Evolutionary conservation across 2,329 filamentous ascomycete genomes (phyloP).

Genomic region (Aureobasidium subglaciale): DNA sequence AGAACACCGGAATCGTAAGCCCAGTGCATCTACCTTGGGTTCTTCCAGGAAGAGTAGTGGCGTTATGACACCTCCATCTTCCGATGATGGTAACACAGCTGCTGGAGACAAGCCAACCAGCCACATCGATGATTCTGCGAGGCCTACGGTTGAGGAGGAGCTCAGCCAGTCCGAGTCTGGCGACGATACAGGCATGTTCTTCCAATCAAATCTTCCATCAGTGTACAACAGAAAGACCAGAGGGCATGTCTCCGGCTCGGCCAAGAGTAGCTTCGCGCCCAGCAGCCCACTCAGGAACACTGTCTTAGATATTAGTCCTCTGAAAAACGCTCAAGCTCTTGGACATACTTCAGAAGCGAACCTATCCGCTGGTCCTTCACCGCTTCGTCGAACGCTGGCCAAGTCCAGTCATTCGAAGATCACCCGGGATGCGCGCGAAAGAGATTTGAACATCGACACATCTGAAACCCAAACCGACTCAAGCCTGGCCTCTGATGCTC

Average conservation of each 20-base stretch:
- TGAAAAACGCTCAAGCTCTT: conserved; percentile 13
- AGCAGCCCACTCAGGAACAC: conserved; percentile 17
- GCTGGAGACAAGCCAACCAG: not conserved
- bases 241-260: not conserved
- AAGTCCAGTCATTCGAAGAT: conserved; percentile 20
- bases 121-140: not conserved
- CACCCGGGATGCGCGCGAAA: not conserved
- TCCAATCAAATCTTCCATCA: conserved; percentile 24
- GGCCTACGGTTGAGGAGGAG: not conserved
- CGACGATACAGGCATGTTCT: conserved; percentile 26
- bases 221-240: conserved; percentile 15
- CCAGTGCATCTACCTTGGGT: conserved; percentile 11
- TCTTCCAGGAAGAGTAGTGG: conserved; percentile 18
- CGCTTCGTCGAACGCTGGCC: conserved; percentile 22
- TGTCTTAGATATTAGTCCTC: conserved; percentile 20
- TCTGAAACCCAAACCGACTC: conserved; percentile 6
- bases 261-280: conserved; percentile 10
- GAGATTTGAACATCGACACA: not conserved
- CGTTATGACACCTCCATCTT: conserved; percentile 29
- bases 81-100: conserved; percentile 21
- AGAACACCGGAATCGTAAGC: conserved; percentile 8
- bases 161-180: conserved; percentile 1
- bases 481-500: conserved; percentile 26
- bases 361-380: conserved; percentile 18
- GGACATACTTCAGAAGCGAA: not conserved